Percentiles rank a stretch among this genome's conserved stretches.
Conservation (phyloP, 2,329 filamentous ascomycete species). For the Colletotrichum salicis region DNA sequence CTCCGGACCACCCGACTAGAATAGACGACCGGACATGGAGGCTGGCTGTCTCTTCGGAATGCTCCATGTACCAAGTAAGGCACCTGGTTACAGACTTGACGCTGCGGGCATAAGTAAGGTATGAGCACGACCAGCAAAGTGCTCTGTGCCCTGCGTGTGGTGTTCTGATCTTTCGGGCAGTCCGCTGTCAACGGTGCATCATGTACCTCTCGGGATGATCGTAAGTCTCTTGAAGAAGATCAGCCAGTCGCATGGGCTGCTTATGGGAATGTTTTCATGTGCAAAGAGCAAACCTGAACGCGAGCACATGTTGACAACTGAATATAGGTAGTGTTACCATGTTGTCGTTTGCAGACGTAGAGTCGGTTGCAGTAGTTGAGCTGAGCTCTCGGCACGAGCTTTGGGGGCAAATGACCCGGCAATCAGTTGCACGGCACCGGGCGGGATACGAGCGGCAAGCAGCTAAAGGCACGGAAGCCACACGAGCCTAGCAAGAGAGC, state of each 20-base stretch:
- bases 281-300: not conserved
- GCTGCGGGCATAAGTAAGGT: conserved; percentile 2
- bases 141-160: conserved; percentile 15
- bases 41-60: not conserved
- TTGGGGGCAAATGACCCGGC: not conserved
- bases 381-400: not conserved
- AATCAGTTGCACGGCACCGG: conserved; percentile 15
- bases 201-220: not conserved
- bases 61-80: conserved; percentile 12
- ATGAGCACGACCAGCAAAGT: conserved; percentile 13
- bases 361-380: conserved; percentile 1
- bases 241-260: not conserved
- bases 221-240: not conserved
- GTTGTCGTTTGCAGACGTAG: conserved; percentile 5
- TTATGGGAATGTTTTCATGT: too few species aligned
- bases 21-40: not conserved
- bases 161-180: conserved; percentile 19
- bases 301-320: not conserved
- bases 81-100: conserved; percentile 17
- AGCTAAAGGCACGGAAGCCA: not conserved
- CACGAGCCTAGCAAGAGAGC: not conserved
- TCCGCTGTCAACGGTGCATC: conserved; percentile 7
- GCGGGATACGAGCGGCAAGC: conserved; percentile 2
- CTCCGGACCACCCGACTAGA: not conserved
- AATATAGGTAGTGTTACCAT: not conserved